A percentile compares a stretch with the other conserved stretches of the same genome.
Evolutionary conservation across 257 asterid species (phyloP).

Genomic region (Henckelia pumila): DNA sequence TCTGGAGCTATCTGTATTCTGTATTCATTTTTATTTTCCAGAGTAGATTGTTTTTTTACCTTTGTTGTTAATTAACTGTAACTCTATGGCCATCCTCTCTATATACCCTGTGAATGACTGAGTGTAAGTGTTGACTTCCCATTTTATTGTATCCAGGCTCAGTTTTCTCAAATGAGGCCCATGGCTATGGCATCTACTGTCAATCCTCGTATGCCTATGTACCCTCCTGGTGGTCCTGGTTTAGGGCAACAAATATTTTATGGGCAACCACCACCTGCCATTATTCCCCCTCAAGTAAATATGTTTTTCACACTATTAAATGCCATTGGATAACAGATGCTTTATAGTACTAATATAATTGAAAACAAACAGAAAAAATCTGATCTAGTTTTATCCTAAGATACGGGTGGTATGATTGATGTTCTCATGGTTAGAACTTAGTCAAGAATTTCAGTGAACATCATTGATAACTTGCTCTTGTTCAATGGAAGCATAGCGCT

Average conservation of each 20-base stretch:
- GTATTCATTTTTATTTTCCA: neutral
- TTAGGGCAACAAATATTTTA: slow-evolving; percentile 48
- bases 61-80: too few species aligned
- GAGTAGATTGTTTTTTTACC: neutral
- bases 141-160: slow-evolving; percentile 34
- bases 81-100: neutral
- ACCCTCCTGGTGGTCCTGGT: slow-evolving; percentile 46
- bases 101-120: neutral
- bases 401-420: too few species aligned
- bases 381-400: neutral
- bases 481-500: neutral
- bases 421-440: neutral
- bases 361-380: neutral
- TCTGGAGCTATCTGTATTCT: neutral
- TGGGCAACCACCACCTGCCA: slow-evolving; percentile 49
- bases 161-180: slow-evolving; percentile 46
- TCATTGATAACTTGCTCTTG: neutral
- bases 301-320: neutral
- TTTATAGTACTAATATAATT: too few species aligned
- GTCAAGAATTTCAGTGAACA: neutral
- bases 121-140: neutral
- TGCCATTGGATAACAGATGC: neutral
- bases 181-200: slow-evolving; percentile 36
- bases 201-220: slow-evolving; percentile 45
- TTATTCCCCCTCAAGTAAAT: slow-evolving; percentile 48